Percentiles rank a stretch among this genome's conserved stretches.
phyloP scores from a whole-genome alignment of 192 early-diverging fungal species.

The Coemansia sp. region DNA sequence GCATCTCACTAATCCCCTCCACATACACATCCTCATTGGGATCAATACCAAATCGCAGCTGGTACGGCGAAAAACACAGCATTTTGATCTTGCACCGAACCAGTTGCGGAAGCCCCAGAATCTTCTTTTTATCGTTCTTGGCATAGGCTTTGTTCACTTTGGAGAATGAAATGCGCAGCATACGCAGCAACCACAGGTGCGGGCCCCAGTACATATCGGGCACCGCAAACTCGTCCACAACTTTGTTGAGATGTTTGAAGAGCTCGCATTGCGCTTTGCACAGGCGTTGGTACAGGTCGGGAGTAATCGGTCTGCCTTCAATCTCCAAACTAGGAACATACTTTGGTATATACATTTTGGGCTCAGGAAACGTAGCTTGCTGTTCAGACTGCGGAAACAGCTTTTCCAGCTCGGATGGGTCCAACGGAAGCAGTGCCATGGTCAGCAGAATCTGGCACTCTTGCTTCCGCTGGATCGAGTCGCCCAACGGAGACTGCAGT shows the following conservation, averaged over 20 bases:
- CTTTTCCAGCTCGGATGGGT: background rate
- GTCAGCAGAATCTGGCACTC: background rate
- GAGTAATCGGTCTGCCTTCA: background rate
- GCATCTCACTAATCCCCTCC: background rate
- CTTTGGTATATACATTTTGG: no score
- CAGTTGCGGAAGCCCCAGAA: no score
- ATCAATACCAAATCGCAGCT: conserved; percentile 2
- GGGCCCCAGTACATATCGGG: conserved; percentile 28
- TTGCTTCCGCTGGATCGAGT: background rate
- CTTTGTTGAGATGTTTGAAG: background rate
- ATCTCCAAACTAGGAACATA: background rate
- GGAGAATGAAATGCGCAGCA: conserved; percentile 7
- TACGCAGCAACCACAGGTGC: conserved; percentile 11
- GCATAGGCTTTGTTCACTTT: background rate
- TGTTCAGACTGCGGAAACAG: no score
- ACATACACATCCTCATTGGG: background rate
- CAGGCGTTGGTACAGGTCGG: background rate
- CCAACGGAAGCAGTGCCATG: background rate
- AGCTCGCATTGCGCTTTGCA: background rate
- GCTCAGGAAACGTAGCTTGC: no score
- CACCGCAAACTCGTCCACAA: background rate
- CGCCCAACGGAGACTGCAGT: background rate
- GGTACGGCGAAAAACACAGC: conserved; percentile 22
- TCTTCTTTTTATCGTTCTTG: no score
- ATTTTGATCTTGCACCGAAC: conserved; percentile 7